Conservation (phyloP, 179 eudicot genomes). For the Nepenthes alata region DNA sequence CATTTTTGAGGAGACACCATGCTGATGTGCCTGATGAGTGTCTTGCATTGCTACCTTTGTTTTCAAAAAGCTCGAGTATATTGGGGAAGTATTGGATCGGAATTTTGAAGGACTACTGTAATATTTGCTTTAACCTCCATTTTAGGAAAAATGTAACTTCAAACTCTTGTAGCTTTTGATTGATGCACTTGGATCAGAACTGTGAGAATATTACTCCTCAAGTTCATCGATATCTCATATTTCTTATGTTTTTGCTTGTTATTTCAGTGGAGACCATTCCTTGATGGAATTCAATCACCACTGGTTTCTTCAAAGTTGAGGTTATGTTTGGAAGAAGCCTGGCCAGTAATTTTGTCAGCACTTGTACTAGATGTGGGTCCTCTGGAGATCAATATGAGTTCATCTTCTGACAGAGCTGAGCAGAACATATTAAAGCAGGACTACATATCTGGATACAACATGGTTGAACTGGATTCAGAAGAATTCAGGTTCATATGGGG, state of each 20-base stretch:
- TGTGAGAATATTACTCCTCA: background rate
- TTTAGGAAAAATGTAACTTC: constrained; percentile 59
- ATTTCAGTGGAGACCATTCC: constrained; percentile 90
- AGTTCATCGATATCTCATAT: background rate
- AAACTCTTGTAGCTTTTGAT: background rate
- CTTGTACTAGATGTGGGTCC: constrained; percentile 90
- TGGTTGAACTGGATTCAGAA: constrained; percentile 62
- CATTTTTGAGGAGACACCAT: constrained; percentile 56
- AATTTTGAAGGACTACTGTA: constrained; percentile 67
- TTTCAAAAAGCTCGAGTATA: constrained; percentile 66
- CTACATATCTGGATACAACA: constrained; percentile 73
- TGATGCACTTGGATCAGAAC: background rate
- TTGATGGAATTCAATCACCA: constrained; percentile 88
- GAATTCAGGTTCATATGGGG: constrained; percentile 91
- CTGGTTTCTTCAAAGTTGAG: constrained; percentile 61
- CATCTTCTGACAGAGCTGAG: constrained; percentile 25
- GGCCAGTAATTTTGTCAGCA: constrained; percentile 95
- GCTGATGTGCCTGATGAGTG: constrained; percentile 67
- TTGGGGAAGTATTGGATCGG: constrained; percentile 79
- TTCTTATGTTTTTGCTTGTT: constrained; percentile 9
- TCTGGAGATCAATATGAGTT: constrained; percentile 22
- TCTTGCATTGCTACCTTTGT: constrained; percentile 69
- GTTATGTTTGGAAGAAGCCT: constrained; percentile 75
- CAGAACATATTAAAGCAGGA: constrained; percentile 21
- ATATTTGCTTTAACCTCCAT: constrained; percentile 53